Percentiles rank a stretch among this genome's conserved stretches.
These are phyloP conservation scores for Podaxis sp. DNA, from an alignment of 768 basidiomycete species.

Conservation along the genomic window DNA sequence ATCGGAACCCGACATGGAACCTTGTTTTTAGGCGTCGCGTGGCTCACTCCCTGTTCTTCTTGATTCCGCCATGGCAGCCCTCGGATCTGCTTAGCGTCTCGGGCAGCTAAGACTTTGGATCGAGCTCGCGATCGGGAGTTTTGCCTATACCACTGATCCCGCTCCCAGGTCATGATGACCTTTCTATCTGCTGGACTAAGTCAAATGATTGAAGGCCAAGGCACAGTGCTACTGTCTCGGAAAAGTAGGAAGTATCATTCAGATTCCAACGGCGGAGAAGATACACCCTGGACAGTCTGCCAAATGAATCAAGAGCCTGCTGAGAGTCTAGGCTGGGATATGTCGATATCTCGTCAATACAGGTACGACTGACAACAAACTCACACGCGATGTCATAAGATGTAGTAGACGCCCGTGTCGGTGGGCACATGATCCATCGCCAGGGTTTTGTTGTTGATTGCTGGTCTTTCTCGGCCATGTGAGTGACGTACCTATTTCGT, in stretches of 20 bases:
- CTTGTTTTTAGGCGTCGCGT: neutral
- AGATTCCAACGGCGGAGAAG: no score
- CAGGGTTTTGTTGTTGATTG: no score
- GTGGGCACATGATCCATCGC: neutral
- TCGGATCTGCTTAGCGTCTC: neutral
- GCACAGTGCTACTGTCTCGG: no score
- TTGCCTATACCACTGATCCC: neutral
- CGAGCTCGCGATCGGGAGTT: neutral
- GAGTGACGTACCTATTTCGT: slow-evolving; percentile 5
- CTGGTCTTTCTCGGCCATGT: neutral
- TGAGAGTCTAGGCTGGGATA: neutral
- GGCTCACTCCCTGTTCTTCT: neutral
- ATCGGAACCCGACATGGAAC: neutral
- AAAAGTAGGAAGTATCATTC: no score
- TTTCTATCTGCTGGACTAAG: no score
- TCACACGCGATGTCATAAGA: slow-evolving; percentile 4
- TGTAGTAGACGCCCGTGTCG: neutral
- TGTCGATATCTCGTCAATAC: neutral
- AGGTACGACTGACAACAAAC: neutral
- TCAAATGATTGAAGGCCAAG: no score
- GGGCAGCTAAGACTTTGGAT: neutral
- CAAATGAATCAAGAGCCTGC: neutral
- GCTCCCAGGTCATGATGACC: no score
- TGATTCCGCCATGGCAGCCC: neutral
- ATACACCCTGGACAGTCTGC: neutral